A percentile compares a stretch with the other conserved stretches of the same genome.
phyloP scores from a whole-genome alignment of 1,284 basidiomycete genomes.

The Puccinia horiana region DNA sequence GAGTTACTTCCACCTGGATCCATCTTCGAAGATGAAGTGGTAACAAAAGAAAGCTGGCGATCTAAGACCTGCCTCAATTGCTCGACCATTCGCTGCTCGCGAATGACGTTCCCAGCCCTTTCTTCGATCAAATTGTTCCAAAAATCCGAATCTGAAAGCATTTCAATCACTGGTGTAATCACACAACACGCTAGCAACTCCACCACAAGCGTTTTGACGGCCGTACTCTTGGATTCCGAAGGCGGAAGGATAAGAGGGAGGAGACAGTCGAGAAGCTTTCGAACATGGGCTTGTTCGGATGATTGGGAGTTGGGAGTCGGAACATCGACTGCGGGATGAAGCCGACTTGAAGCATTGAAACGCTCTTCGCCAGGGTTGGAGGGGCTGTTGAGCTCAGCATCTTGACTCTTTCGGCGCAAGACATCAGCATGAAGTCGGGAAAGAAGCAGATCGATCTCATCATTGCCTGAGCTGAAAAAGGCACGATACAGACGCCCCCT shows the following conservation, averaged over 20 bases:
- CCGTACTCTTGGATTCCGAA: slow-evolving; percentile 71
- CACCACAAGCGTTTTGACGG: slow-evolving; percentile 71
- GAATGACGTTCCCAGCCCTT: slow-evolving; percentile 82
- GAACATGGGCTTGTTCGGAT: slow-evolving; percentile 81
- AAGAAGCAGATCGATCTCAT: slow-evolving; percentile 79
- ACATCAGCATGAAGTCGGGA: slow-evolving; percentile 60
- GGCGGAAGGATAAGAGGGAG: slow-evolving; percentile 74
- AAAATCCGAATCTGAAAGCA: slow-evolving; percentile 90
- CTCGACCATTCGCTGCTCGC: slow-evolving; percentile 72
- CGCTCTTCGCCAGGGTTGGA: slow-evolving; percentile 60
- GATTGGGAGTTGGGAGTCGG: slow-evolving; percentile 82
- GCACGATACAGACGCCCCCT: slow-evolving; percentile 67
- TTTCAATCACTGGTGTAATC: slow-evolving; percentile 81
- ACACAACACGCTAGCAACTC: slow-evolving; percentile 82
- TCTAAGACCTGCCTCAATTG: slow-evolving; percentile 63
- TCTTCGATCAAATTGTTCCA: slow-evolving; percentile 92
- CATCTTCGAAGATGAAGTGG: slow-evolving; percentile 52
- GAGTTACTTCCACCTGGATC: neutral
- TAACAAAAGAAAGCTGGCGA: slow-evolving; percentile 50
- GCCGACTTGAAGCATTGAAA: slow-evolving; percentile 55
- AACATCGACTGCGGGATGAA: slow-evolving; percentile 76
- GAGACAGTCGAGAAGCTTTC: slow-evolving; percentile 69
- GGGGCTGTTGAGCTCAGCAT: slow-evolving; percentile 1
- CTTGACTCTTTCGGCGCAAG: neutral
- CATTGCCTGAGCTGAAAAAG: slow-evolving; percentile 59